Conservation (phyloP, 2,329 filamentous ascomycete species). For the Metarhizium album region DNA sequence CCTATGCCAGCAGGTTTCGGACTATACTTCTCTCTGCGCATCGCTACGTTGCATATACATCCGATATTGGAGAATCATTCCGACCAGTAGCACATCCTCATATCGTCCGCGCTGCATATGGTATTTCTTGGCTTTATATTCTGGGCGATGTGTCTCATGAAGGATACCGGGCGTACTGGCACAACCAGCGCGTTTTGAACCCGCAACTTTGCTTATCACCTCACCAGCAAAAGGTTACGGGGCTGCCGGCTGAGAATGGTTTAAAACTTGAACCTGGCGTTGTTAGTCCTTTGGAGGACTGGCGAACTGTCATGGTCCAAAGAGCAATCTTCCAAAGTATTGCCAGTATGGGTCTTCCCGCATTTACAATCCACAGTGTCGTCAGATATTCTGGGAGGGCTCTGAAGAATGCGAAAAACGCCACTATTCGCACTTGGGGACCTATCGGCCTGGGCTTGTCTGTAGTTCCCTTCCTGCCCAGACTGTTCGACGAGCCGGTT, state of each 20-base stretch:
- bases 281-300: constrained; percentile 73
- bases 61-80: constrained; percentile 93
- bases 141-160: constrained; percentile 85
- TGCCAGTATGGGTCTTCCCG: constrained; percentile 88
- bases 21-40: constrained; percentile 86
- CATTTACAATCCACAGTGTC: constrained; percentile 87
- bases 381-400: constrained; percentile 80
- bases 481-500: constrained; percentile 82
- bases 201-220: constrained; percentile 49
- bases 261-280: constrained; percentile 25
- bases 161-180: constrained; percentile 87
- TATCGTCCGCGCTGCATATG: constrained; percentile 75
- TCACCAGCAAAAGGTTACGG: constrained; percentile 37
- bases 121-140: constrained; percentile 85
- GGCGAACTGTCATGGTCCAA: constrained; percentile 81
- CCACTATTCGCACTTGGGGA: constrained; percentile 67
- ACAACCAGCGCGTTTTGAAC: constrained; percentile 67
- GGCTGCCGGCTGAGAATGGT: constrained; percentile 26
- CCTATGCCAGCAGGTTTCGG: constrained; percentile 74
- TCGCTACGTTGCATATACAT: constrained; percentile 94
- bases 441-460: constrained; percentile 77
- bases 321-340: constrained; percentile 81
- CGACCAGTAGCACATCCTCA: constrained; percentile 81
- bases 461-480: constrained; percentile 73
- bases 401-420: constrained; percentile 74